Evolutionary conservation across 177 flowering plant species (phyloP), one percentile per base, ranked within the genome.

Genomic region (Vitis hybrid): DNA sequence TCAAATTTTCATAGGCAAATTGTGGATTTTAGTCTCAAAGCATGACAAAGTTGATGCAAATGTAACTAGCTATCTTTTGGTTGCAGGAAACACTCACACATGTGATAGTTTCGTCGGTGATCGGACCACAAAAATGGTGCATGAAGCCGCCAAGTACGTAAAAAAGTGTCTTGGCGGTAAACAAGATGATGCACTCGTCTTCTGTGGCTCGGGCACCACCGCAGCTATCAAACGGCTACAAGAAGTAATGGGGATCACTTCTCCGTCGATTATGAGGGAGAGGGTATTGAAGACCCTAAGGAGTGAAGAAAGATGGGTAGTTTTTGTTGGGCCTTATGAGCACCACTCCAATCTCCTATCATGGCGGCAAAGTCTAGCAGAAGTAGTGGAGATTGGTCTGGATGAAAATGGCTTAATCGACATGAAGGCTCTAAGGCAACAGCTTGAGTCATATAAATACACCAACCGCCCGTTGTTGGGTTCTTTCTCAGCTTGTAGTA

Each of bases 281-380:
- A 77, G 79, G 65, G 60, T 88, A 1, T 10, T 88, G 11, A 71
- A 78, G 16, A 60, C 65, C 70, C 72, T 90, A 11, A 7, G 18
- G 10, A 58, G 29, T 2, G 86, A 84, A 66, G 89, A 90, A 39
- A 84, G 89, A 60, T 93, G 98, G 98, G 88, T 90, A 0, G 94
- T 90, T 16, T 88, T 92, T 52, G 83, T 87, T 1, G 98, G 98
- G 1, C 96, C 98, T 0, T 86, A 79, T 56, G 96, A 93, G 85
- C 96, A 93, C 77, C 96, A 93, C 79, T 93, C 96, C 3, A 93
- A 93, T 76, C 80, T 90, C 29, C 93, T 93, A 48, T 90, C 98
- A 2, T 93, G 98, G 98, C 68, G 91, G 62, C 86, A 89, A 58
- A 90, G 91, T 81, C 75, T 89, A 10, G 96, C 91, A n/a, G 85